A percentile compares a stretch with the other conserved stretches of the same genome.
phyloP scores from a whole-genome alignment of 2,329 filamentous ascomycete species.

The Chaetoscypha palmicola region DNA sequence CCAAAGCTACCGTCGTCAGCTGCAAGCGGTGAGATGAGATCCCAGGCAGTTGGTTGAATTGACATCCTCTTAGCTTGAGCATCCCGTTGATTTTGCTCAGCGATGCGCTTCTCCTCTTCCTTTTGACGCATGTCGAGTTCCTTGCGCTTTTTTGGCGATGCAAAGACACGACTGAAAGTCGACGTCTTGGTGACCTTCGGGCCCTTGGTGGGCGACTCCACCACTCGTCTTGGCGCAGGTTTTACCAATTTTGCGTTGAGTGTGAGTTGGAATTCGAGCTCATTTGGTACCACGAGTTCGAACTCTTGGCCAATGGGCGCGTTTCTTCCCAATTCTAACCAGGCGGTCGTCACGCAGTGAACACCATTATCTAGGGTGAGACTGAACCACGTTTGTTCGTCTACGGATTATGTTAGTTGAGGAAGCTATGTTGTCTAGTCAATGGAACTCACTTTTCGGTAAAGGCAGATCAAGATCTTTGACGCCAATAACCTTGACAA shows the following conservation, averaged over 20 bases:
- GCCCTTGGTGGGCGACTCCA: slow-evolving; percentile 55
- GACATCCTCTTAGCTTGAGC: slow-evolving; percentile 56
- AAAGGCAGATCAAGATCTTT: slow-evolving; percentile 91
- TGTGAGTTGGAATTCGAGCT: slow-evolving; percentile 97
- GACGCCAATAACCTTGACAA: slow-evolving; percentile 97
- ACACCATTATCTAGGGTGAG: slow-evolving; percentile 96
- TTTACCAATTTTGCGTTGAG: slow-evolving; percentile 91
- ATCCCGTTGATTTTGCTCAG: slow-evolving; percentile 54
- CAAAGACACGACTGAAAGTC: slow-evolving; percentile 85
- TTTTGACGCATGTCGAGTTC: slow-evolving; percentile 80
- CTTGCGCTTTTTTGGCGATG: slow-evolving; percentile 93
- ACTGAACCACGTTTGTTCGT: slow-evolving; percentile 88
- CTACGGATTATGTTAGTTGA: slow-evolving; percentile 42
- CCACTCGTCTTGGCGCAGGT: slow-evolving; percentile 53
- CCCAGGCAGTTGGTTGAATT: slow-evolving; percentile 68
- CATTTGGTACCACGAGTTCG: slow-evolving; percentile 91
- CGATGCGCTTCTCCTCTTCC: slow-evolving; percentile 71
- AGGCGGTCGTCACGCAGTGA: slow-evolving; percentile 94
- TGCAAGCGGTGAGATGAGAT: slow-evolving; percentile 77
- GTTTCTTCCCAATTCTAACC: slow-evolving; percentile 84
- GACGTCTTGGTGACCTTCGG: slow-evolving; percentile 67
- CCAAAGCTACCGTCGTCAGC: slow-evolving; percentile 91
- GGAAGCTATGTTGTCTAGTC: too few relatives aligned
- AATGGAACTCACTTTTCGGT: slow-evolving; percentile 66
- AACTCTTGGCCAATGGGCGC: slow-evolving; percentile 98